These are phyloP conservation scores for Podaxis sp. DNA, from an alignment of 768 basidiomycete genomes.

Conservation along the genomic window DNA sequence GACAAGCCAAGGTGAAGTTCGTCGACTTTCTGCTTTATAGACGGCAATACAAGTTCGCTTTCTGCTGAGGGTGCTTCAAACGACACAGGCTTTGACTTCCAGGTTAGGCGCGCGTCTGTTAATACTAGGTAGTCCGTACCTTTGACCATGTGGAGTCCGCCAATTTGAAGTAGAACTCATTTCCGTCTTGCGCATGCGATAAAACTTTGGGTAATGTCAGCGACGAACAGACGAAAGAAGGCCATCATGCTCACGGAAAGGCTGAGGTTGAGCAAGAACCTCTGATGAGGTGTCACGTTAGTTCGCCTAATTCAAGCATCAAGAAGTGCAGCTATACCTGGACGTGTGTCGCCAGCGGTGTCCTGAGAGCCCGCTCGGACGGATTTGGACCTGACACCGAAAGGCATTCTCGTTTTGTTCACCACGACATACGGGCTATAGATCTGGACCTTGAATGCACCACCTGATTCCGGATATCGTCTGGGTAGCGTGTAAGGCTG, in stretches of 20 bases:
- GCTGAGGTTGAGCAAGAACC: conserved; percentile 49
- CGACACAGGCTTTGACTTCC: conserved; percentile 60
- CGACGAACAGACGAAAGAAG: conserved; percentile 3
- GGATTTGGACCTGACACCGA: conserved; percentile 68
- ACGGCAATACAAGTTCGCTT: conserved; percentile 71
- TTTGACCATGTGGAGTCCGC: conserved; percentile 90
- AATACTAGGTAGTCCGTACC: conserved; percentile 35
- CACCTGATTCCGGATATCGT: conserved; percentile 85
- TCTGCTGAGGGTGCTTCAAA: conserved; percentile 94
- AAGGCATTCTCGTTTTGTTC: conserved; percentile 91
- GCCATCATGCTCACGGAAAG: conserved; percentile 67
- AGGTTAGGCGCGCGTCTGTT: background rate
- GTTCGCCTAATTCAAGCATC: background rate
- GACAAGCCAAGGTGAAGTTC: conserved; percentile 84
- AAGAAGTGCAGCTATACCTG: conserved; percentile 42
- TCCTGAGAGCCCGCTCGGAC: conserved; percentile 67
- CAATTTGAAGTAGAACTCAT: conserved; percentile 80
- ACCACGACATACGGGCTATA: conserved; percentile 87
- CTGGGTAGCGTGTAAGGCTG: conserved; percentile 30
- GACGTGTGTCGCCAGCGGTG: conserved; percentile 77
- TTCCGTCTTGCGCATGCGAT: conserved; percentile 79
- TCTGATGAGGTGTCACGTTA: conserved; percentile 13
- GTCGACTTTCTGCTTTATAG: conserved; percentile 58
- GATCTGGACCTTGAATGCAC: conserved; percentile 94
- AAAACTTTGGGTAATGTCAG: conserved; percentile 55